Evolutionary conservation across 805 yeast species (phyloP).

Genomic region (Ogataea methanolica): DNA sequence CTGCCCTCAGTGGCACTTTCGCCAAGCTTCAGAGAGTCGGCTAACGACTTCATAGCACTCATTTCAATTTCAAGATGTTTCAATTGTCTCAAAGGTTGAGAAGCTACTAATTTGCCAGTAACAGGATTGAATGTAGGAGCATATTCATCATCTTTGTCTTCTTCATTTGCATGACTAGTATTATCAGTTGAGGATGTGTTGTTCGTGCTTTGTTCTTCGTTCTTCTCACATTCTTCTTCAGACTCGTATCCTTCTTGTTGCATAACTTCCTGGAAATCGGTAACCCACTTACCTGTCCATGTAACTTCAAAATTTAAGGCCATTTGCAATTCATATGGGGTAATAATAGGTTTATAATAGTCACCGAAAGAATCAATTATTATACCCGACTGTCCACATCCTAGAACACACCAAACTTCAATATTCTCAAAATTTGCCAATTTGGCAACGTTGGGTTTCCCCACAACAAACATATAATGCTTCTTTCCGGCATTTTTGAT

Average conservation of each 20-base stretch:
- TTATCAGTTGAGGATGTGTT: too few relatives aligned
- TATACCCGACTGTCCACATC: constrained; percentile 93
- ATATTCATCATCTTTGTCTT: constrained; percentile 37
- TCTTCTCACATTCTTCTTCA: constrained; percentile 21
- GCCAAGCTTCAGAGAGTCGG: constrained; percentile 12
- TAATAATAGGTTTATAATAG: constrained; percentile 84
- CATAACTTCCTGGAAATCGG: constrained; percentile 61
- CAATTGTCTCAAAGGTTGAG: constrained; percentile 69
- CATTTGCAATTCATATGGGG: constrained; percentile 85
- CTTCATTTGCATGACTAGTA: constrained; percentile 8
- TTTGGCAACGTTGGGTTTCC: constrained; percentile 96
- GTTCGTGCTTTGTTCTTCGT: constrained; percentile 4
- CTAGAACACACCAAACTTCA: constrained; percentile 91
- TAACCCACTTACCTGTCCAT: constrained; percentile 95
- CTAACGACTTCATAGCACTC: constrained; percentile 26
- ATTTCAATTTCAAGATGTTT: constrained; percentile 61
- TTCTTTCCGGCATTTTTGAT: constrained; percentile 79
- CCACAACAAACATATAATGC: constrained; percentile 91
- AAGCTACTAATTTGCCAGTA: constrained; percentile 67
- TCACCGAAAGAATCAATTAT: constrained; percentile 75
- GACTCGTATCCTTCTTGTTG: constrained; percentile 32
- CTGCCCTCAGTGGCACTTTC: constrained; percentile 17
- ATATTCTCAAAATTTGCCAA: constrained; percentile 93
- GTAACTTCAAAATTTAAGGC: constrained; percentile 71
- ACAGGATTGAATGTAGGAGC: constrained; percentile 88